A percentile compares a stretch with the other conserved stretches of the same genome.
These are phyloP conservation scores for Phytophthora idaei DNA, from an alignment of 352 stramenopile genomes.

Conservation along the genomic window DNA sequence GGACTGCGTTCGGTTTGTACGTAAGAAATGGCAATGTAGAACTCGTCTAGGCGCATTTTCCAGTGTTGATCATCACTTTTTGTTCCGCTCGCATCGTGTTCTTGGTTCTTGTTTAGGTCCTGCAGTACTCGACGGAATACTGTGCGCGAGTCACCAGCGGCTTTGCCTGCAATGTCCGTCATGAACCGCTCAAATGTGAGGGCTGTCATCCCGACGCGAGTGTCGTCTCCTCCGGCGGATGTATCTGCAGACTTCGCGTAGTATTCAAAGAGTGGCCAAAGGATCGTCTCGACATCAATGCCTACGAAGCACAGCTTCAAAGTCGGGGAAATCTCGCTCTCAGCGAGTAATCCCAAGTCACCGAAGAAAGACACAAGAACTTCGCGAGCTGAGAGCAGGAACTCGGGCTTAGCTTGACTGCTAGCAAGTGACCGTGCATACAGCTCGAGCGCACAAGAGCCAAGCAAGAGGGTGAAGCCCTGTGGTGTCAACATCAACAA, in stretches of 20 bases:
- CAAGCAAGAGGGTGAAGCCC: slow-evolving; percentile 63
- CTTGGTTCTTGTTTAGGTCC: slow-evolving; percentile 31
- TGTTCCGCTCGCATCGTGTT: slow-evolving; percentile 1
- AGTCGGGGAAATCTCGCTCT: slow-evolving; percentile 48
- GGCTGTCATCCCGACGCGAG: slow-evolving; percentile 54
- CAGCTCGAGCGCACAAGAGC: slow-evolving; percentile 64
- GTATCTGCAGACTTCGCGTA: slow-evolving; percentile 44
- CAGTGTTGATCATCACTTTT: slow-evolving; percentile 21
- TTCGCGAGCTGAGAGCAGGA: slow-evolving; percentile 64
- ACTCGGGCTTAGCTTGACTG: slow-evolving; percentile 23
- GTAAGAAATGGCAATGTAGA: slow-evolving; percentile 72
- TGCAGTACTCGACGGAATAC: slow-evolving; percentile 58
- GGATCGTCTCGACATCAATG: slow-evolving; percentile 65
- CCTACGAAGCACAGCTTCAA: slow-evolving; percentile 67
- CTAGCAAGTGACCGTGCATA: slow-evolving; percentile 39
- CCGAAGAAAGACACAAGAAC: slow-evolving; percentile 73
- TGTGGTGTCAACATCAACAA: slow-evolving; percentile 54
- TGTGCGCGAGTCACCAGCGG: slow-evolving; percentile 26
- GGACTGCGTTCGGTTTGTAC: slow-evolving; percentile 53
- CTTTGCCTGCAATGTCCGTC: slow-evolving; percentile 59
- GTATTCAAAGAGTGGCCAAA: slow-evolving; percentile 87
- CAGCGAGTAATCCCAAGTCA: slow-evolving; percentile 55
- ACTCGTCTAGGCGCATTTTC: slow-evolving; percentile 68
- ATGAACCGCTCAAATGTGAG: slow-evolving; percentile 67
- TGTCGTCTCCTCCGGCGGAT: slow-evolving; percentile 26